phyloP scores from a whole-genome alignment of 148 eudicot species.

The Tetragonia tetragonoides region DNA sequence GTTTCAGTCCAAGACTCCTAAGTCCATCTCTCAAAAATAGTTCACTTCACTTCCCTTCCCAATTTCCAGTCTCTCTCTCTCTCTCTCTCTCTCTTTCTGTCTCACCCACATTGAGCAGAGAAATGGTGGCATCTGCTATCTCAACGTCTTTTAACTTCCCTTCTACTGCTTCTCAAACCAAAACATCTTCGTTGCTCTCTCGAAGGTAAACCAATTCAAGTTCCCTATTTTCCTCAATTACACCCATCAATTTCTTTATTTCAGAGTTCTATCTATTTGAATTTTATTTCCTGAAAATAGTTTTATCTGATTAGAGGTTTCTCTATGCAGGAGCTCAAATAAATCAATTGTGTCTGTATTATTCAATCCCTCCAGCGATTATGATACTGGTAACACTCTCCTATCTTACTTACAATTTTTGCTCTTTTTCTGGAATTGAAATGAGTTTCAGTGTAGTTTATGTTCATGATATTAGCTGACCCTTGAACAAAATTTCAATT shows the following conservation, averaged over 20 bases:
- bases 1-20: neutral
- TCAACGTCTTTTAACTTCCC: conserved; percentile 37
- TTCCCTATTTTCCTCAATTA: neutral
- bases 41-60: conserved; percentile 1
- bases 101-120: neutral
- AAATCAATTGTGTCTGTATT: conserved; percentile 37
- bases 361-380: conserved; percentile 34
- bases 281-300: neutral
- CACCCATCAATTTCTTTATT: neutral
- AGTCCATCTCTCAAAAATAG: neutral
- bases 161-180: conserved; percentile 18
- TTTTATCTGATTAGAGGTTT: neutral
- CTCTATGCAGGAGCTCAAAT: conserved; percentile 27
- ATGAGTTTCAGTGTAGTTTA: neutral
- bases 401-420: neutral
- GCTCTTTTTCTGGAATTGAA: neutral
- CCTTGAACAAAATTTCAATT: neutral
- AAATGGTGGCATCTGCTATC: conserved; percentile 46
- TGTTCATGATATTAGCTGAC: neutral
- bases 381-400: conserved; percentile 16
- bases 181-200: conserved; percentile 16
- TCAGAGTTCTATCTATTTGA: too few species aligned
- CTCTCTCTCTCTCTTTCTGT: conserved; percentile 18
- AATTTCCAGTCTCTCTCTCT: neutral
- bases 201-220: conserved; percentile 25